Conservation (phyloP, 345 rosid genomes). For the Clarkia xantiana region DNA sequence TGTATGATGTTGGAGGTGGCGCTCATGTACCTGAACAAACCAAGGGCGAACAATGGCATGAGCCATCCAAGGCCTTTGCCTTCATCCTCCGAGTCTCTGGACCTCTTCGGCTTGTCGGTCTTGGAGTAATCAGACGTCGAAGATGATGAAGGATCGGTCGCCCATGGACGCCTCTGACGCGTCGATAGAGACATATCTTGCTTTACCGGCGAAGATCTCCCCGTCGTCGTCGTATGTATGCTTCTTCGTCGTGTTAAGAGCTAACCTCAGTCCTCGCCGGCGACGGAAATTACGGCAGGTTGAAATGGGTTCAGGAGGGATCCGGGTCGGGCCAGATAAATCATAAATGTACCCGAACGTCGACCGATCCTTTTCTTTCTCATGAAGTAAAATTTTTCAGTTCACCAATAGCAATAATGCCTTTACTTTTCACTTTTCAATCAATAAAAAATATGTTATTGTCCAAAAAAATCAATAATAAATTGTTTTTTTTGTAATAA, state of each 20-base stretch:
- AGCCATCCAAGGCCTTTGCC: slow-evolving; percentile 61
- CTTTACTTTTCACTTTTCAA: background rate
- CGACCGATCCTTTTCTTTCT: no score
- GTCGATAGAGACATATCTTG: slow-evolving; percentile 37
- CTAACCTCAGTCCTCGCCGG: no score
- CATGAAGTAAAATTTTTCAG: no score
- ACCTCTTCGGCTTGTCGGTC: slow-evolving; percentile 38
- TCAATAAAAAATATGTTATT: background rate
- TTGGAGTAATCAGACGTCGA: slow-evolving; percentile 41
- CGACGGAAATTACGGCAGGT: no score
- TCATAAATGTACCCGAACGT: no score
- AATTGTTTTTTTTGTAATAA: no score
- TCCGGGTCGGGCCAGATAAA: background rate
- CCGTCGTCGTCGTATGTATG: no score
- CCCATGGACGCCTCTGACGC: slow-evolving; percentile 54
- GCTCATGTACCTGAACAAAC: slow-evolving; percentile 84
- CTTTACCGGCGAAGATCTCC: no score
- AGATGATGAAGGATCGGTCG: slow-evolving; percentile 27
- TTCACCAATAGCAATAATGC: no score
- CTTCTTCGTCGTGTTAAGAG: no score
- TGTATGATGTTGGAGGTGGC: slow-evolving; percentile 92
- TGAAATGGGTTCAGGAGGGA: background rate
- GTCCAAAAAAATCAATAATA: background rate
- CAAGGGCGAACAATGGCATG: slow-evolving; percentile 51
- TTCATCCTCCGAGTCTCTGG: slow-evolving; percentile 17